Percentiles rank a stretch among this genome's conserved stretches.
Conservation (phyloP, 768 basidiomycete genomes). For the Strobilomyces dryophilus region DNA sequence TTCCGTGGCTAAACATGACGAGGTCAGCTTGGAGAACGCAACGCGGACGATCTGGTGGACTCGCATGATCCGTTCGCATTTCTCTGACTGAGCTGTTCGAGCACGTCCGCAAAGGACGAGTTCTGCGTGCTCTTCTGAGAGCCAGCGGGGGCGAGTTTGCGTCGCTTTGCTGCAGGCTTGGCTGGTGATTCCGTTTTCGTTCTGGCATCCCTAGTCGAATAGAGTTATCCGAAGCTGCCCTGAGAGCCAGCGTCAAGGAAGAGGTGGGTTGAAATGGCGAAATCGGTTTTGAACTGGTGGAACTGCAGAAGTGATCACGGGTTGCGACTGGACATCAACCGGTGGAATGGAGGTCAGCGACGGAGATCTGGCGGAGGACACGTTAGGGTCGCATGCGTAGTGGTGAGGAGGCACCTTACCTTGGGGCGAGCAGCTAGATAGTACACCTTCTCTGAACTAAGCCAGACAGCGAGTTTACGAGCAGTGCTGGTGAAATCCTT, state of each 20-base stretch:
- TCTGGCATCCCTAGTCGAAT: constrained; percentile 12
- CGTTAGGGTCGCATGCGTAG: constrained; percentile 1
- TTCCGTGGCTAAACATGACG: constrained; percentile 49
- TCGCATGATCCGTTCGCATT: constrained; percentile 38
- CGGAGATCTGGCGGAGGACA: constrained; percentile 37
- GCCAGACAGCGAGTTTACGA: constrained; percentile 42
- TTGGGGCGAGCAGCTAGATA: constrained; percentile 46
- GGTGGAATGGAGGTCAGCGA: background rate
- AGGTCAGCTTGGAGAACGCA: background rate
- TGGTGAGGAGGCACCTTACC: constrained; percentile 30
- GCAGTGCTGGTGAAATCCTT: constrained; percentile 20
- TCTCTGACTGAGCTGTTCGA: constrained; percentile 58
- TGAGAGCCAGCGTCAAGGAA: background rate
- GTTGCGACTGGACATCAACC: background rate
- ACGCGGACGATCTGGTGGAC: constrained; percentile 13
- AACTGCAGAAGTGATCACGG: background rate
- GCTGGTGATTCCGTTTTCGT: constrained; percentile 17
- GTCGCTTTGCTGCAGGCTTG: constrained; percentile 49
- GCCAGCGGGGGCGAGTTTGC: constrained; percentile 43
- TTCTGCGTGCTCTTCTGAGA: constrained; percentile 23
- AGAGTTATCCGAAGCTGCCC: background rate
- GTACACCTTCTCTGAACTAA: constrained; percentile 47
- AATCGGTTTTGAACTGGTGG: background rate
- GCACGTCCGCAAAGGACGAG: constrained; percentile 56
- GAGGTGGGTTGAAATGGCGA: background rate